phyloP scores from a whole-genome alignment of 2,329 filamentous ascomycete species.

The Periconia digitata region DNA sequence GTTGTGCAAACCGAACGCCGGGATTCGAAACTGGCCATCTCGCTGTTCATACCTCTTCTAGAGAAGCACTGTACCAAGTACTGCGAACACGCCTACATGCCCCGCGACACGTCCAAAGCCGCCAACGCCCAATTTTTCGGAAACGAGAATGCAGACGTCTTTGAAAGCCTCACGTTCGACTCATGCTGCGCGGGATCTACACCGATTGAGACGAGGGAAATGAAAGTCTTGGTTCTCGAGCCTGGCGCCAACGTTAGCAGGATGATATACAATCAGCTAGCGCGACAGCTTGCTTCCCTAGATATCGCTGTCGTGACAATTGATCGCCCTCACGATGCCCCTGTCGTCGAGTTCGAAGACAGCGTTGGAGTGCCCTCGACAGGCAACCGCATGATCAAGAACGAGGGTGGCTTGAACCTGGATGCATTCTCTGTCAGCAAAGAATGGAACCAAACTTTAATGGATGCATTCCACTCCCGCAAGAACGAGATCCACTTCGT shows the following conservation, averaged over 20 bases:
- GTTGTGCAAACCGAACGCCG: conserved; percentile 2
- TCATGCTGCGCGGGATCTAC: conserved; percentile 16
- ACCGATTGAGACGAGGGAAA: conserved; percentile 10
- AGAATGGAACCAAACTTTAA: conserved; percentile 16
- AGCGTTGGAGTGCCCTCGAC: conserved; percentile 8
- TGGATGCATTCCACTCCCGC: conserved; percentile 15
- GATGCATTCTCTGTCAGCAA: conserved; percentile 16
- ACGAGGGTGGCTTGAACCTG: conserved; percentile 18
- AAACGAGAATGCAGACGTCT: conserved; percentile 18
- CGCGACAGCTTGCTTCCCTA: conserved; percentile 50
- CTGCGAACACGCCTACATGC: conserved; percentile 25
- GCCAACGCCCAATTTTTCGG: conserved; percentile 26
- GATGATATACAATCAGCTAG: conserved; percentile 48
- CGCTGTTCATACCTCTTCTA: conserved; percentile 24
- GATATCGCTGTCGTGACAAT: conserved; percentile 52
- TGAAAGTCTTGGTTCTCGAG: conserved; percentile 45
- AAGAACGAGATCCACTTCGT: conserved; percentile 21
- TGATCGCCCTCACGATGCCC: conserved; percentile 53
- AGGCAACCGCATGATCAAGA: conserved; percentile 25
- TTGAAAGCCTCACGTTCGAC: conserved; percentile 20
- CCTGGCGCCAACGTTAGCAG: conserved; percentile 50
- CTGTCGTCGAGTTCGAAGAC: conserved; percentile 50
- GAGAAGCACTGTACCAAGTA: conserved; percentile 11
- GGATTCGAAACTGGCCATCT: conserved; percentile 8
- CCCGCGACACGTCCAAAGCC: conserved; percentile 14